Evolutionary conservation across 2,329 filamentous ascomycete species (phyloP).

Genomic region (Trichophyton schoenleinii): DNA sequence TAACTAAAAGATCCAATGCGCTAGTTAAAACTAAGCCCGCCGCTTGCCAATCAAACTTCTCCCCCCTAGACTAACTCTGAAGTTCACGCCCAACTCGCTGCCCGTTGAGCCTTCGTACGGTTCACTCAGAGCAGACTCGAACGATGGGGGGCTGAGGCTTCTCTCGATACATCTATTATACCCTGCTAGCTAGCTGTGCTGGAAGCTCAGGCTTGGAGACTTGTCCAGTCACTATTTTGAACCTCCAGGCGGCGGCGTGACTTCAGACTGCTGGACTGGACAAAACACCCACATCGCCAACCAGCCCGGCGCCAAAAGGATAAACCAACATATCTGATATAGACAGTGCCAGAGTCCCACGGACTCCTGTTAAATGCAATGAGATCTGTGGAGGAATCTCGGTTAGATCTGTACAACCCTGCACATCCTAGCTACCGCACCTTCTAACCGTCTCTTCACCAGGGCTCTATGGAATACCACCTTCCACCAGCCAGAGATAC

Average conservation of each 20-base stretch:
- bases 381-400: slow-evolving; percentile 44
- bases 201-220: not conserved
- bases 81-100: not conserved
- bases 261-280: not conserved
- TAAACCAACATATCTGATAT: not conserved
- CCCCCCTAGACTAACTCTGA: not conserved
- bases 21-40: not conserved
- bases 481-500: slow-evolving; percentile 38
- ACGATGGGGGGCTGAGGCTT: not conserved
- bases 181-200: not conserved
- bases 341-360: not conserved
- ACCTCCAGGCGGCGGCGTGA: not conserved
- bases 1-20: not conserved
- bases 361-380: slow-evolving; percentile 24
- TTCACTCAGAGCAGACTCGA: not conserved
- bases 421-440: not conserved
- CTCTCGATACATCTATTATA: not conserved
- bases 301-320: not conserved
- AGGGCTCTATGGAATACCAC: slow-evolving; percentile 59
- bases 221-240: not conserved
- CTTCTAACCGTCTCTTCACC: slow-evolving; percentile 6
- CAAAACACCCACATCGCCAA: not conserved
- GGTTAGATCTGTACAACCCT: slow-evolving; percentile 24
- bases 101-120: not conserved
- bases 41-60: not conserved